phyloP scores from a whole-genome alignment of 331 rosid genomes.

The Phaseolus coccineus region DNA sequence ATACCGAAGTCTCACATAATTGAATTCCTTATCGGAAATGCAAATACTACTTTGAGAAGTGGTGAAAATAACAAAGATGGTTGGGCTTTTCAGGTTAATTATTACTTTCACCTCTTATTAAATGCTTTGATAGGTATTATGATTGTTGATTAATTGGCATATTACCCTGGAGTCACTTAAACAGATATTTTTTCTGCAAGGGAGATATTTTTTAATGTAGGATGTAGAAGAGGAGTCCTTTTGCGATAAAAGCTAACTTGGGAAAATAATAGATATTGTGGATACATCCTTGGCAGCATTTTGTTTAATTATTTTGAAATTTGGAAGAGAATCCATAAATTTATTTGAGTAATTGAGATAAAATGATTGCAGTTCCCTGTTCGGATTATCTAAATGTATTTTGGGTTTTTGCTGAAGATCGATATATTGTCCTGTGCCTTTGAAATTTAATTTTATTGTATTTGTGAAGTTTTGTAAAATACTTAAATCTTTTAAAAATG shows the following conservation, averaged over 20 bases:
- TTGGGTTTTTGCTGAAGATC: background rate
- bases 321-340: constrained; percentile 6
- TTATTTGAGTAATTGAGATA: background rate
- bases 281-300: constrained; percentile 3
- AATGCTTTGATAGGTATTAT: constrained; percentile 12
- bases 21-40: constrained; percentile 8
- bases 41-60: background rate
- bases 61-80: constrained; percentile 2
- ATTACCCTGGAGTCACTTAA: constrained; percentile 18
- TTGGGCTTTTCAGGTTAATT: constrained; percentile 10
- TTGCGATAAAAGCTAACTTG: background rate
- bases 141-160: constrained; percentile 28
- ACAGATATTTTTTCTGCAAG: background rate
- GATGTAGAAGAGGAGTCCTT: constrained; percentile 7
- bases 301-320: constrained; percentile 27
- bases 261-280: background rate
- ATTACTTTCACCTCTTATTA: background rate
- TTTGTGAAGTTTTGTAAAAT: background rate
- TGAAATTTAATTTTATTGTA: background rate
- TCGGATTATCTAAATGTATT: background rate
- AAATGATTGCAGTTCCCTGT: background rate
- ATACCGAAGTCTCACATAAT: constrained; percentile 11
- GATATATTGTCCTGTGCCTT: background rate
- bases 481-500: constrained; percentile 13
- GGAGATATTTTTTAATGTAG: constrained; percentile 17